Percentiles rank a stretch among this genome's conserved stretches.
Conservation (phyloP, 768 basidiomycete species). For the Pulveroboletus sp. region DNA sequence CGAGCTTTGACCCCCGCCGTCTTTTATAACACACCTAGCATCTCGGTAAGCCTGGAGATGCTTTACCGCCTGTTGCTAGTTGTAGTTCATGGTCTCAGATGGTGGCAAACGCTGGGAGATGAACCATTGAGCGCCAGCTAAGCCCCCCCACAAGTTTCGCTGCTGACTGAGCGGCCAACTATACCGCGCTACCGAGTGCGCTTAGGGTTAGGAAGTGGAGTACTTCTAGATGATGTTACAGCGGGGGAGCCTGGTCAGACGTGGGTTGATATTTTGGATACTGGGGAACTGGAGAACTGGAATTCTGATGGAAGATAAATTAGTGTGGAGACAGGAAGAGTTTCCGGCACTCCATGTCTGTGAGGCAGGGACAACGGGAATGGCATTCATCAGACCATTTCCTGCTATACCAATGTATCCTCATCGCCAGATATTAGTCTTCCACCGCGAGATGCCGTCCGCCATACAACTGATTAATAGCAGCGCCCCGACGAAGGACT, state of each 20-base stretch:
- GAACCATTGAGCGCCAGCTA: not conserved
- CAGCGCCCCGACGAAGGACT: constrained; percentile 70
- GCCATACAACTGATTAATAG: constrained; percentile 90
- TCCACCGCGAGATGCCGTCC: constrained; percentile 85
- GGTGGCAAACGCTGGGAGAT: not conserved
- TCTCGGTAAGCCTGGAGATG: no score
- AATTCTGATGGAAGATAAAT: not conserved
- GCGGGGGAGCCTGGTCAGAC: not conserved
- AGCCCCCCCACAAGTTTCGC: no score
- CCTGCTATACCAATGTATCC: not conserved
- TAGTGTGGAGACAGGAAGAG: not conserved
- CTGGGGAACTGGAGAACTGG: not conserved
- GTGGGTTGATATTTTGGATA: not conserved
- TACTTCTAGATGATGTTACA: not conserved
- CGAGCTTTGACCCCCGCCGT: not conserved
- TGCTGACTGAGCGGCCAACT: not conserved
- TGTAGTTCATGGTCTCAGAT: no score
- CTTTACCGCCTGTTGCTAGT: no score
- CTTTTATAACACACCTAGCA: not conserved
- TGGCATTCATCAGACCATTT: not conserved
- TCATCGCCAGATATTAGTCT: constrained; percentile 23
- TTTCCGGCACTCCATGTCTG: not conserved
- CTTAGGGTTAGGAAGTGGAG: not conserved
- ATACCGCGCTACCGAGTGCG: not conserved
- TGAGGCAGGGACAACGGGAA: not conserved